Evolutionary conservation across 139 green algal genomes (phyloP).

Genomic region (Zygnema circumcarinatum): DNA sequence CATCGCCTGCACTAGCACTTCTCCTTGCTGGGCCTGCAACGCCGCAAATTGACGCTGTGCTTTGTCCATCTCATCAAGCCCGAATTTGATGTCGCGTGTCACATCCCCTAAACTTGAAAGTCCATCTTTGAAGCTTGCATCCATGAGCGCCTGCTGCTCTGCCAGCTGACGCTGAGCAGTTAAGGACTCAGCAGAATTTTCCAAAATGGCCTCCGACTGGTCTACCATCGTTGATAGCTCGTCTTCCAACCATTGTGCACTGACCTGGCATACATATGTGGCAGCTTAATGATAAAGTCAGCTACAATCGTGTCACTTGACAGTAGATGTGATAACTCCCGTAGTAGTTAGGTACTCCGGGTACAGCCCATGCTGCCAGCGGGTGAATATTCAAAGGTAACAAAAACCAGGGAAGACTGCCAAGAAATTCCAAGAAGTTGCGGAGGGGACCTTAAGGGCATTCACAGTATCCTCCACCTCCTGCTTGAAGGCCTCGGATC

Average conservation of each 20-base stretch:
- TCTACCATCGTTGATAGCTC: conserved; percentile 26
- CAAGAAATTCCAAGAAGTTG: no score
- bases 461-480: conserved; percentile 46
- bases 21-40: conserved; percentile 14
- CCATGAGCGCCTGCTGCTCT: conserved; percentile 32
- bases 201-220: conserved; percentile 22
- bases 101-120: neutral
- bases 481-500: conserved; percentile 44
- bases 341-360: no score
- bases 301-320: no score
- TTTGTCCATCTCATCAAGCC: conserved; percentile 29
- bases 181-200: neutral
- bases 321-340: no score
- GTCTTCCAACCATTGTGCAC: conserved; percentile 35
- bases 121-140: conserved; percentile 1
- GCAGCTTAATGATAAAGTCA: neutral
- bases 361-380: no score
- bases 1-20: neutral
- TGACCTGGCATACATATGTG: neutral
- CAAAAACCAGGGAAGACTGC: no score
- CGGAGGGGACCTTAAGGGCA: conserved; percentile 44
- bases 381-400: no score
- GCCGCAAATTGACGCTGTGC: neutral
- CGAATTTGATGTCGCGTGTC: neutral
- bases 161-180: conserved; percentile 1